Evolutionary conservation across 2,329 filamentous ascomycete genomes (phyloP).

Genomic region (Fusarium robinianum): DNA sequence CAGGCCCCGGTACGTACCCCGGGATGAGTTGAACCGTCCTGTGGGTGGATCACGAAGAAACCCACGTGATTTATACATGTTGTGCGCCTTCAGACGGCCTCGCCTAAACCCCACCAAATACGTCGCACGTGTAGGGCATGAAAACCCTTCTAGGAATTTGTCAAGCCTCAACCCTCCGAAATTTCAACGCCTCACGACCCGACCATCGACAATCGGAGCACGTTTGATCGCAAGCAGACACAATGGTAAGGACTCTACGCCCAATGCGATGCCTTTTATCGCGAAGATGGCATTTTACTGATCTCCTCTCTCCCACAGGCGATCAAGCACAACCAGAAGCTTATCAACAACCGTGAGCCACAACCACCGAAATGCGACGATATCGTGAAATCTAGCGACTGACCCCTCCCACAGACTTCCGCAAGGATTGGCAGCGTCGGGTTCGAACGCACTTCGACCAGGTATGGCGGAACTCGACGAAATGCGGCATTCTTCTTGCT

Average conservation of each 20-base stretch:
- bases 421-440: slow-evolving; percentile 99
- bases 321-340: slow-evolving; percentile 99
- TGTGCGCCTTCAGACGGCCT: slow-evolving; percentile 17
- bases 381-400: slow-evolving; percentile 43
- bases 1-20: too few relatives aligned
- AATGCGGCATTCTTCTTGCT: slow-evolving; percentile 15
- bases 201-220: slow-evolving; percentile 50
- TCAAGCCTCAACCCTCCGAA: slow-evolving; percentile 46
- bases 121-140: slow-evolving; percentile 46
- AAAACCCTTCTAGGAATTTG: slow-evolving; percentile 50
- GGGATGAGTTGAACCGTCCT: too few relatives aligned
- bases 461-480: slow-evolving; percentile 62
- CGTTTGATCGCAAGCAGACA: slow-evolving; percentile 59
- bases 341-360: slow-evolving; percentile 88
- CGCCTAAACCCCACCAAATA: slow-evolving; percentile 40
- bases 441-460: slow-evolving; percentile 99
- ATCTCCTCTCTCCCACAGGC: slow-evolving; percentile 59
- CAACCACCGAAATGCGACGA: slow-evolving; percentile 38
- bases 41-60: too few relatives aligned
- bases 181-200: slow-evolving; percentile 47
- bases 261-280: slow-evolving; percentile 30
- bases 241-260: slow-evolving; percentile 52
- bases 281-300: slow-evolving; percentile 33
- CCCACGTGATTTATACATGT: slow-evolving; percentile 34
- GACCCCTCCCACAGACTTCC: slow-evolving; percentile 73